phyloP scores from a whole-genome alignment of 805 yeast species.

The Yamadazyma paraphyllophila region DNA sequence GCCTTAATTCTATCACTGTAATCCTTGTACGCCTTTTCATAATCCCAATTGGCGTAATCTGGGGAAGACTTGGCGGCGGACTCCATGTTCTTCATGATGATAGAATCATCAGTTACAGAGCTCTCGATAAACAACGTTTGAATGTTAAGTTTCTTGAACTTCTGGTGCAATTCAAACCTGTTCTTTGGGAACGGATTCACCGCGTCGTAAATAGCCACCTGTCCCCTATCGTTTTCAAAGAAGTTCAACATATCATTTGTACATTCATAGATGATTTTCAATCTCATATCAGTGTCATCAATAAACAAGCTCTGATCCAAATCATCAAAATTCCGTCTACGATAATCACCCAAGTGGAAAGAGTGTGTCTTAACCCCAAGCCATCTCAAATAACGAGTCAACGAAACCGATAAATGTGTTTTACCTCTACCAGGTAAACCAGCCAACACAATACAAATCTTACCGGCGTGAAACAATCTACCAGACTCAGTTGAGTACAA shows the following conservation, averaged over 20 bases:
- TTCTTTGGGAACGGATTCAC: slow-evolving; percentile 77
- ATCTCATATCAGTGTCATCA: slow-evolving; percentile 54
- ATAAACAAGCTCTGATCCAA: slow-evolving; percentile 43
- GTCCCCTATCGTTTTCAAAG: slow-evolving; percentile 78
- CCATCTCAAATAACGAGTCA: slow-evolving; percentile 93
- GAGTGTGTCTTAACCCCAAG: slow-evolving; percentile 90
- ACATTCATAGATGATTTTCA: slow-evolving; percentile 59
- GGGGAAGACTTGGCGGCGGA: slow-evolving; percentile 84
- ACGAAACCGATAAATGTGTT: slow-evolving; percentile 86
- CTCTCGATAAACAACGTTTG: slow-evolving; percentile 88
- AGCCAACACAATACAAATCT: slow-evolving; percentile 79
- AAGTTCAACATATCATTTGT: slow-evolving; percentile 66
- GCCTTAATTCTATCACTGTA: slow-evolving; percentile 69
- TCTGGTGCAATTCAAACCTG: slow-evolving; percentile 55
- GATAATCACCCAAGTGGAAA: slow-evolving; percentile 89
- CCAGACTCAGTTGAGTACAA: slow-evolving; percentile 91
- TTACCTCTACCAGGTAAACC: slow-evolving; percentile 97
- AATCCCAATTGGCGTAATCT: slow-evolving; percentile 78
- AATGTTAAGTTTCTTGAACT: slow-evolving; percentile 56
- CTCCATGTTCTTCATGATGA: slow-evolving; percentile 69
- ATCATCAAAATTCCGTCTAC: slow-evolving; percentile 54
- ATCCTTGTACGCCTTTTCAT: slow-evolving; percentile 70
- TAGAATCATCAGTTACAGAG: slow-evolving; percentile 66
- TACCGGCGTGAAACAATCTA: slow-evolving; percentile 91
- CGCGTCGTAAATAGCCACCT: slow-evolving; percentile 95